A percentile compares a stretch with the other conserved stretches of the same genome.
These are phyloP conservation scores for Dryas integrifolia DNA, from an alignment of 331 rosid genomes.

Conservation along the genomic window DNA sequence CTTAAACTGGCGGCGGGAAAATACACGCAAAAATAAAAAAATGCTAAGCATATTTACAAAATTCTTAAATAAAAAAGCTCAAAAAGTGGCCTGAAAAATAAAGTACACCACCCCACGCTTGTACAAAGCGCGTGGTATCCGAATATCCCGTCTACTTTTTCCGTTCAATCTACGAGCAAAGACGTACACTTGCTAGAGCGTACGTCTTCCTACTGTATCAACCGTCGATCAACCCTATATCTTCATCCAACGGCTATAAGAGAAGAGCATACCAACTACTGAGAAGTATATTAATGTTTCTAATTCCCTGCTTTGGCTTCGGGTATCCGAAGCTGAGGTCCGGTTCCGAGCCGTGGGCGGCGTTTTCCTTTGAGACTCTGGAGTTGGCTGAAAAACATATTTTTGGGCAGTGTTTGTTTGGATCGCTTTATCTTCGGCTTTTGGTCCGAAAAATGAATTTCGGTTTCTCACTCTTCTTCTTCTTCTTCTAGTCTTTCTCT, in stretches of 20 bases:
- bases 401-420: slow-evolving; percentile 29
- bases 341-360: slow-evolving; percentile 23
- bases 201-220: neutral
- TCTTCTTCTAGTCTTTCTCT: neutral
- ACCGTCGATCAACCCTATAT: slow-evolving; percentile 21
- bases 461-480: slow-evolving; percentile 32
- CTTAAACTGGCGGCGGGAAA: slow-evolving; percentile 32
- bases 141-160: slow-evolving; percentile 28
- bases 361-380: slow-evolving; percentile 24
- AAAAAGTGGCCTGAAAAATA: neutral
- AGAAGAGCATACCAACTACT: neutral
- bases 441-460: slow-evolving; percentile 36
- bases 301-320: neutral
- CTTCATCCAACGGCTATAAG: neutral
- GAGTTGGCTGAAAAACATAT: slow-evolving; percentile 28
- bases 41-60: neutral
- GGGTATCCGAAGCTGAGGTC: slow-evolving; percentile 12
- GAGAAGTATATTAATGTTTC: neutral
- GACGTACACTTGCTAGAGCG: neutral
- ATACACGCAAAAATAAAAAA: neutral
- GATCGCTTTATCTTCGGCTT: slow-evolving; percentile 50
- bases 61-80: neutral
- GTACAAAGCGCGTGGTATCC: slow-evolving; percentile 33
- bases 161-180: slow-evolving; percentile 6
- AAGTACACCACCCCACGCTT: slow-evolving; percentile 25